A percentile compares a stretch with the other conserved stretches of the same genome.
Evolutionary conservation across 2,329 filamentous ascomycete genomes (phyloP).

Genomic region (Mycosphaerelloides madeirae): DNA sequence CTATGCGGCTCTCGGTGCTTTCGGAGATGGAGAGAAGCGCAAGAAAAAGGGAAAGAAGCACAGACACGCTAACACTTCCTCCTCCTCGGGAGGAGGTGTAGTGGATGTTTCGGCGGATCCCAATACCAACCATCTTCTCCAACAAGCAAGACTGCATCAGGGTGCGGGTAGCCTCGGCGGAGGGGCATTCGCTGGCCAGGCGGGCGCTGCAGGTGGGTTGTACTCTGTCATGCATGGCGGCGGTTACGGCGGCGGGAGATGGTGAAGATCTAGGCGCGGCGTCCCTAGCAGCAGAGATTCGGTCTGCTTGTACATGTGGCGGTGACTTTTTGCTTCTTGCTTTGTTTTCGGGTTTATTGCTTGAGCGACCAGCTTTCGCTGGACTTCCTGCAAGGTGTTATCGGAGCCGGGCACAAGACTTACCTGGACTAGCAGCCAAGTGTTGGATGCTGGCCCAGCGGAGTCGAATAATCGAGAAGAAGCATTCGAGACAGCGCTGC

Average conservation of each 20-base stretch:
- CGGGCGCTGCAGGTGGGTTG: slow-evolving; percentile 23
- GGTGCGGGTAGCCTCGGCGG: slow-evolving; percentile 60
- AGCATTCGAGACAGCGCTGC: slow-evolving; percentile 11
- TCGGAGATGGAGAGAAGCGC: slow-evolving; percentile 49
- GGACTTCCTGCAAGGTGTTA: slow-evolving; percentile 26
- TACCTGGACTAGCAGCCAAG: slow-evolving; percentile 24
- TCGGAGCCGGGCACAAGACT: slow-evolving; percentile 18
- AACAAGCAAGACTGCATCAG: slow-evolving; percentile 89
- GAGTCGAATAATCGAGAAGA: slow-evolving; percentile 20
- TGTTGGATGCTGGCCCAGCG: slow-evolving; percentile 25
- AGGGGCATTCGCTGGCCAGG: slow-evolving; percentile 21
- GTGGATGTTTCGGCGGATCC: slow-evolving; percentile 78
- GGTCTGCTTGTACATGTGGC: slow-evolving; percentile 17
- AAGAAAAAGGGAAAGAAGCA: slow-evolving; percentile 99
- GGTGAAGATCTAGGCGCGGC: slow-evolving; percentile 22
- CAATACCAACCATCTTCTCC: slow-evolving; percentile 77
- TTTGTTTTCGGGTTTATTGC: slow-evolving; percentile 6
- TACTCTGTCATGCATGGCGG: slow-evolving; percentile 31
- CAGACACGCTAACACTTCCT: slow-evolving; percentile 99
- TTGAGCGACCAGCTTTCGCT: slow-evolving; percentile 19
- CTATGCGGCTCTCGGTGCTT: slow-evolving; percentile 24
- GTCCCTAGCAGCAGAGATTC: slow-evolving; percentile 4
- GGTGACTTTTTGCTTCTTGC: slow-evolving; percentile 15
- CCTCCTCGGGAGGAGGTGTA: slow-evolving; percentile 90
- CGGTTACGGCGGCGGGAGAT: slow-evolving; percentile 26